These are phyloP conservation scores for Epichloe hybrida DNA, from an alignment of 2,329 filamentous ascomycete species.

Conservation along the genomic window DNA sequence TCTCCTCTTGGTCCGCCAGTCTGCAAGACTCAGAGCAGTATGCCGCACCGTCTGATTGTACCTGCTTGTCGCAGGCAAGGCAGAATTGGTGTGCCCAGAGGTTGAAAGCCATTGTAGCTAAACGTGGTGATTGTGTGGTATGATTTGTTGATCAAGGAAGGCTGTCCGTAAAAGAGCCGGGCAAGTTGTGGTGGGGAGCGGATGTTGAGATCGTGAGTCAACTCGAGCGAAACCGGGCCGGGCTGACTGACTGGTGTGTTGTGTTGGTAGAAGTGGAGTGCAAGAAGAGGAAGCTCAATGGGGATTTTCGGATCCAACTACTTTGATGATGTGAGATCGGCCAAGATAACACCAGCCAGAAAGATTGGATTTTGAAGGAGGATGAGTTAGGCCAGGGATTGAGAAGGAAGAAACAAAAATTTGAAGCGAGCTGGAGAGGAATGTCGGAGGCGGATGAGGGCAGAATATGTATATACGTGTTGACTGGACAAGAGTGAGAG, in stretches of 20 bases:
- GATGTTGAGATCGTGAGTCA: conserved; percentile 10
- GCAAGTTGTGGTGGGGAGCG: conserved; percentile 1
- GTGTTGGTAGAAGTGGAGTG: conserved; percentile 1
- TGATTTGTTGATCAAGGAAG: background rate
- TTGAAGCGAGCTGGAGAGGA: conserved; percentile 1
- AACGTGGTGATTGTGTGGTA: conserved; percentile 10
- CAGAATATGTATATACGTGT: conserved; percentile 9
- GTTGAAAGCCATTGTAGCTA: conserved; percentile 35
- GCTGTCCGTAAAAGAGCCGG: background rate
- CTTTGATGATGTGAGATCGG: background rate
- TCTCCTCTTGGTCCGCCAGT: conserved; percentile 73
- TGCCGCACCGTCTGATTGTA: conserved; percentile 62
- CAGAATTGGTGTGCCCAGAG: conserved; percentile 86
- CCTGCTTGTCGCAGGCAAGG: conserved; percentile 71
- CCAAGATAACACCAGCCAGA: background rate
- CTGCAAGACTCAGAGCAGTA: conserved; percentile 92
- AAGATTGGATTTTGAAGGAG: background rate
- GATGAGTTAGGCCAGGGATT: background rate
- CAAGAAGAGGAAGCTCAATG: background rate
- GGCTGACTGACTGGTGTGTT: background rate
- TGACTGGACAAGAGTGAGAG: too few relatives aligned
- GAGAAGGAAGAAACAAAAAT: background rate
- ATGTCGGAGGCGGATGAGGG: conserved; percentile 8
- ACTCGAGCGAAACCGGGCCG: conserved; percentile 8
- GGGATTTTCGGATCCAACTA: background rate